A percentile compares a stretch with the other conserved stretches of the same genome.
Evolutionary conservation across 352 stramenopile genomes (phyloP).

Genomic region (Pythium grandisporangium): DNA sequence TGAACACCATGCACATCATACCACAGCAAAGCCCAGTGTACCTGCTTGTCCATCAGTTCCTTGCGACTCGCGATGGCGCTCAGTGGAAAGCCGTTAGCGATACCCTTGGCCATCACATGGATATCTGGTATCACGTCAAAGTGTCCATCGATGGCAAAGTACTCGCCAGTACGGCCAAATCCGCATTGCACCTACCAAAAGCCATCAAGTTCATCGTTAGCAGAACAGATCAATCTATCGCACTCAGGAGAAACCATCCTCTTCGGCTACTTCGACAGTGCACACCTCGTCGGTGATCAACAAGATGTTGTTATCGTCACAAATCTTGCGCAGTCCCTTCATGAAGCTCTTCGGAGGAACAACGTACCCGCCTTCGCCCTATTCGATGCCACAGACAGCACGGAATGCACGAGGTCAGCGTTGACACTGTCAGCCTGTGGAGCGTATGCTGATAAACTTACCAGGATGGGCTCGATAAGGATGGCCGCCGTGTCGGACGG

Average conservation of each 20-base stretch:
- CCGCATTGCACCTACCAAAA: constrained; percentile 80
- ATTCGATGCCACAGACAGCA: not conserved
- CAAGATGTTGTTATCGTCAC: constrained; percentile 88
- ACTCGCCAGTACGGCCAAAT: constrained; percentile 80
- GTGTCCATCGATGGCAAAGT: constrained; percentile 84
- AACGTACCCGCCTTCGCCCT: constrained; percentile 90
- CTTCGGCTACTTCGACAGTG: too few relatives aligned
- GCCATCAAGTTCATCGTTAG: too few relatives aligned
- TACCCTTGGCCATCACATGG: constrained; percentile 90
- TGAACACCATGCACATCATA: too few relatives aligned
- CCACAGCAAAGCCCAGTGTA: too few relatives aligned
- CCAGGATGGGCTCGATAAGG: constrained; percentile 86
- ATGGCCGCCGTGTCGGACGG: constrained; percentile 85
- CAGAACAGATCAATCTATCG: too few relatives aligned
- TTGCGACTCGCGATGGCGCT: constrained; percentile 83
- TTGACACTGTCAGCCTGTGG: not conserved
- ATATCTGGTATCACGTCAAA: constrained; percentile 87
- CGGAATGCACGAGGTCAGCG: too few relatives aligned
- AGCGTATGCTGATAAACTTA: constrained; percentile 10
- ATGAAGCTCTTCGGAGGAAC: constrained; percentile 88
- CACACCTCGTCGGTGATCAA: constrained; percentile 87
- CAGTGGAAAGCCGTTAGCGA: constrained; percentile 89
- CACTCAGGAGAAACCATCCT: too few relatives aligned
- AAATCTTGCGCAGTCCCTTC: constrained; percentile 86
- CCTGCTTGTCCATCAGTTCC: constrained; percentile 76